A percentile compares a stretch with the other conserved stretches of the same genome.
These are phyloP conservation scores for Boehmeria nivea DNA, from an alignment of 306 rosid genomes.

Conservation along the genomic window DNA sequence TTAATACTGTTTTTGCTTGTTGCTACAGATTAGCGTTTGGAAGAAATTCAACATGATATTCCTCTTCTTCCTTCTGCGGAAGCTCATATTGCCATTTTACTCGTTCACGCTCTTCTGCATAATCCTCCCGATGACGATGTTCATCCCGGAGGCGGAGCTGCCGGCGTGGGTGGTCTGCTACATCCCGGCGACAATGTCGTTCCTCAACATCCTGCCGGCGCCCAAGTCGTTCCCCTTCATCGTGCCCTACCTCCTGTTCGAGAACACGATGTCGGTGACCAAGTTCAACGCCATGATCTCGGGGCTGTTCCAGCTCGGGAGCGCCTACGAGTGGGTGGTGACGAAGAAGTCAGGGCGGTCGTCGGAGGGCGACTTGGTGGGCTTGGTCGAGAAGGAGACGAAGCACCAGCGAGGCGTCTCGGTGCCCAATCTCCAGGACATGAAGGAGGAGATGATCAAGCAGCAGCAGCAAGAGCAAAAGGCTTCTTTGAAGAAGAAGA, in stretches of 20 bases:
- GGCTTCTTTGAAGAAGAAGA: conserved; percentile 42
- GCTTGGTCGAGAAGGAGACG: conserved; percentile 54
- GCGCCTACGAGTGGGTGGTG: conserved; percentile 93
- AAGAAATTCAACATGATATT: conserved; percentile 88
- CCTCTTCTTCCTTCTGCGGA: conserved; percentile 84
- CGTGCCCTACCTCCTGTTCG: conserved; percentile 89
- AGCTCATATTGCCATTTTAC: conserved; percentile 79
- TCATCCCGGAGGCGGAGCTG: conserved; percentile 76
- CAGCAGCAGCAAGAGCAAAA: conserved; percentile 36
- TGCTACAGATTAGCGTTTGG: conserved; percentile 68
- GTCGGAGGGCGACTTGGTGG: conserved; percentile 73
- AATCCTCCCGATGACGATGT: conserved; percentile 95
- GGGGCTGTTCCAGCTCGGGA: conserved; percentile 83
- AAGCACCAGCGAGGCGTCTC: conserved; percentile 59
- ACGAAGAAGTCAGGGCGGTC: conserved; percentile 93
- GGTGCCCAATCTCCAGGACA: conserved; percentile 51
- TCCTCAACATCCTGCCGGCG: conserved; percentile 85
- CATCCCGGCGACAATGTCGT: conserved; percentile 85
- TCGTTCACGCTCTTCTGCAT: conserved; percentile 87
- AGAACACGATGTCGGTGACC: conserved; percentile 91
- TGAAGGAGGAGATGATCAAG: conserved; percentile 52
- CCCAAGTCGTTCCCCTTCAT: conserved; percentile 90
- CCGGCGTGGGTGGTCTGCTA: conserved; percentile 89
- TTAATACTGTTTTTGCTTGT: background rate
- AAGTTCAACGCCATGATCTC: conserved; percentile 95